Conservation (phyloP, 2,329 filamentous ascomycete species). For the Bipolaris zeicola region DNA sequence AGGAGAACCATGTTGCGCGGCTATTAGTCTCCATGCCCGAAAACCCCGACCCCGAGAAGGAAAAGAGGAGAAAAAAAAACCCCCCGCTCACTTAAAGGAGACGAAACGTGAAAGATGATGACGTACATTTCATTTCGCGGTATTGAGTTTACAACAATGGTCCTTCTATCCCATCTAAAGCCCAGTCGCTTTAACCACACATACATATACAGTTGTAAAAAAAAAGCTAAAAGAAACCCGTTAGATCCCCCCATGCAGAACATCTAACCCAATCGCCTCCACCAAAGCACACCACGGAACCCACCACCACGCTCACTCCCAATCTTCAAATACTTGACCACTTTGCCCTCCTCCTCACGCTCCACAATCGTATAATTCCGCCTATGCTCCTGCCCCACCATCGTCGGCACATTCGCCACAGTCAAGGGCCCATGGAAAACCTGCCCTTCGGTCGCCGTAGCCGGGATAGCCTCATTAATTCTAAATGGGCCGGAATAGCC, state of each 20-base stretch:
- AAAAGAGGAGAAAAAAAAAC: too few species aligned
- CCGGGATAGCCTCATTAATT: slow-evolving; percentile 21
- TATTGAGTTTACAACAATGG: too few species aligned
- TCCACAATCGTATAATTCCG: slow-evolving; percentile 34
- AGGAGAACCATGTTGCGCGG: too few species aligned
- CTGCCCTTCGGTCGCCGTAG: slow-evolving; percentile 28
- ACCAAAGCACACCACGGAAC: slow-evolving; percentile 30
- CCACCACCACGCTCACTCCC: slow-evolving; percentile 32
- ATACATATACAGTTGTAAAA: background rate
- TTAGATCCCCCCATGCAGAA: too few species aligned
- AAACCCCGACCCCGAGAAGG: too few species aligned
- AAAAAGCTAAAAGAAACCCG: background rate
- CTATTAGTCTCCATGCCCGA: too few species aligned
- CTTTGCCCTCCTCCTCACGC: slow-evolving; percentile 13
- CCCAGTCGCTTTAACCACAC: too few species aligned
- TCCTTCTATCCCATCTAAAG: too few species aligned
- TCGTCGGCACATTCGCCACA: slow-evolving; percentile 34
- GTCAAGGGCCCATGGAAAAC: slow-evolving; percentile 36
- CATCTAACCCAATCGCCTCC: slow-evolving; percentile 24
- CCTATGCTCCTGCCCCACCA: slow-evolving; percentile 25
- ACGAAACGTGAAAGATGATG: too few species aligned
- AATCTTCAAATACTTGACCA: slow-evolving; percentile 26
- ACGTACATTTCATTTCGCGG: too few species aligned
- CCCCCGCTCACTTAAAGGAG: too few species aligned
- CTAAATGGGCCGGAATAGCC: slow-evolving; percentile 34